phyloP scores from a whole-genome alignment of 1,139 yeast genomes.

The Yamadazyma siamensis region DNA sequence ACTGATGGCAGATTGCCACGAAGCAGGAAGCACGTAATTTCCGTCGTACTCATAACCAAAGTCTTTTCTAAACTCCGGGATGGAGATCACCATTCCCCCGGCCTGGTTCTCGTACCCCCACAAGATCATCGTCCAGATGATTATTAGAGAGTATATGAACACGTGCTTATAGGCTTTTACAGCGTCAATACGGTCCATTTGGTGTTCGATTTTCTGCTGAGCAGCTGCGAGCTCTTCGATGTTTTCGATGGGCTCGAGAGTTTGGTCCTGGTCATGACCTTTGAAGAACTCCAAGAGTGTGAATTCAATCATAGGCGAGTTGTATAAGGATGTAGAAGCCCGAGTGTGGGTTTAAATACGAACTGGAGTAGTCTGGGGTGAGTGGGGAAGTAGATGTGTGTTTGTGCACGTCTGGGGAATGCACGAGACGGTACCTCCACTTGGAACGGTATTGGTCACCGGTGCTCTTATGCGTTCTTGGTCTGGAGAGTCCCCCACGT shows the following conservation, averaged over 20 bases:
- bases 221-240: constrained; percentile 1
- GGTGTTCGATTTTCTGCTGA: constrained; percentile 3
- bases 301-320: too few species aligned
- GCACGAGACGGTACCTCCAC: too few species aligned
- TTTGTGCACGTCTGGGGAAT: too few species aligned
- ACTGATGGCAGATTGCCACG: constrained; percentile 25
- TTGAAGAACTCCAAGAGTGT: too few species aligned
- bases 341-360: too few species aligned
- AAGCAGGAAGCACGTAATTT: constrained; percentile 15
- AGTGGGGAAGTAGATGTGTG: too few species aligned
- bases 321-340: too few species aligned
- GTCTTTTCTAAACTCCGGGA: constrained; percentile 23
- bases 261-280: constrained; percentile 1
- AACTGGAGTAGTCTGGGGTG: too few species aligned
- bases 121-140: constrained; percentile 6
- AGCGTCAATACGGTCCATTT: constrained; percentile 1
- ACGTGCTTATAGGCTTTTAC: constrained; percentile 1
- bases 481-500: background rate
- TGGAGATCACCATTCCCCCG: constrained; percentile 19
- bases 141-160: constrained; percentile 3
- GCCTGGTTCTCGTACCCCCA: constrained; percentile 16
- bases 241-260: constrained; percentile 1
- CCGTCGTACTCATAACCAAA: constrained; percentile 17
- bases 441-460: too few species aligned
- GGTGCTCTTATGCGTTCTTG: background rate